phyloP scores from a whole-genome alignment of 1,139 yeast genomes.

The Yamadazyma diddensiae region DNA sequence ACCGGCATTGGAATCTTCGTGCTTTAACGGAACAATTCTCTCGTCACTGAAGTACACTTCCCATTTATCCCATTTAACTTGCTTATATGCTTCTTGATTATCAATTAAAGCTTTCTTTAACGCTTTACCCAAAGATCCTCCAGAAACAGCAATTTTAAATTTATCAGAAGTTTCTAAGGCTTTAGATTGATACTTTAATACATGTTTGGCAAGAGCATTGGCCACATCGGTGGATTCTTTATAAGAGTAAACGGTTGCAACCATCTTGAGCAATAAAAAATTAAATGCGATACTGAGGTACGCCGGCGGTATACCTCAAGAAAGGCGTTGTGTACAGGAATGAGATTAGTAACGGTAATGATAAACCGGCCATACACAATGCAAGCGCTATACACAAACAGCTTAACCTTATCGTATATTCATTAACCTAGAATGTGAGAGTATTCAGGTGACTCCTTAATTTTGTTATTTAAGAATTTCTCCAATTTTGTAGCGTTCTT shows the following conservation, averaged over 20 bases:
- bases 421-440: conserved; percentile 35
- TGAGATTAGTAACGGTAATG: no score
- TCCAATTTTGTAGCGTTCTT: conserved; percentile 90
- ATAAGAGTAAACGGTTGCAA: conserved; percentile 45
- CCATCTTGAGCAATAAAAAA: conserved; percentile 2
- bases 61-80: conserved; percentile 67
- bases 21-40: conserved; percentile 64
- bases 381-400: no score
- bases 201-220: conserved; percentile 51
- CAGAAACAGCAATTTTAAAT: conserved; percentile 81
- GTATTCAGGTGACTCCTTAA: conserved; percentile 81
- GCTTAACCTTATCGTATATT: no score
- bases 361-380: no score
- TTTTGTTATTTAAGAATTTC: conserved; percentile 75
- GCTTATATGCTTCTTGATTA: conserved; percentile 41
- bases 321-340: not conserved
- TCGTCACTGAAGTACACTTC: conserved; percentile 71
- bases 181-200: conserved; percentile 52
- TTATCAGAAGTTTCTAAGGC: conserved; percentile 38
- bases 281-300: no score
- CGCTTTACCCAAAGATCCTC: conserved; percentile 84
- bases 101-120: conserved; percentile 69
- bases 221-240: conserved; percentile 58
- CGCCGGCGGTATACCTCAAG: no score
- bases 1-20: conserved; percentile 68